Evolutionary conservation across 2,329 filamentous ascomycete species (phyloP).

Genomic region (Orbilia javanica): DNA sequence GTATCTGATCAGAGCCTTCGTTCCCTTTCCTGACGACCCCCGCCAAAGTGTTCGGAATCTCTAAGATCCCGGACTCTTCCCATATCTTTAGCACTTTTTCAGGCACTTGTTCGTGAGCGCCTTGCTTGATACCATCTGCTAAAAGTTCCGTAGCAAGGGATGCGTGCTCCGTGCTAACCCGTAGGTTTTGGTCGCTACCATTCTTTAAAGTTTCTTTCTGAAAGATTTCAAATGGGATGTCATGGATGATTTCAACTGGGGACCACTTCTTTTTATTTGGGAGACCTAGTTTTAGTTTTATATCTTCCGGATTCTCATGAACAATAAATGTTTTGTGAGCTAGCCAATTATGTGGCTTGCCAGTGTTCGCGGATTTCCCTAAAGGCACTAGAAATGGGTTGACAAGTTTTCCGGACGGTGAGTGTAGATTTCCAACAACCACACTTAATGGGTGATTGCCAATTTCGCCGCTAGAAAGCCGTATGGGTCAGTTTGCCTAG

Average conservation of each 20-base stretch:
- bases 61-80: conserved; percentile 1
- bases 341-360: not conserved
- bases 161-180: conserved; percentile 18
- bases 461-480: not conserved
- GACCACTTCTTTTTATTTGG: not conserved
- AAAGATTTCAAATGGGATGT: not conserved
- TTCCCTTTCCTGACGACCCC: not conserved
- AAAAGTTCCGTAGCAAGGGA: not conserved
- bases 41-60: not conserved
- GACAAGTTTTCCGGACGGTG: not conserved
- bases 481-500: not conserved
- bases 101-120: not conserved
- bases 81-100: not conserved
- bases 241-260: not conserved
- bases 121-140: not conserved
- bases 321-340: conserved; percentile 34
- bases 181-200: not conserved
- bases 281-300: not conserved
- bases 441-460: not conserved
- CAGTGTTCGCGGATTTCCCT: too few species aligned
- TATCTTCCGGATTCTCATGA: not conserved
- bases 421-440: not conserved
- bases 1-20: not conserved
- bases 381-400: not conserved
- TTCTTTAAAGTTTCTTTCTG: not conserved